Evolutionary conservation across 352 stramenopile species (phyloP).

Genomic region (Globisporangium viniferum): DNA sequence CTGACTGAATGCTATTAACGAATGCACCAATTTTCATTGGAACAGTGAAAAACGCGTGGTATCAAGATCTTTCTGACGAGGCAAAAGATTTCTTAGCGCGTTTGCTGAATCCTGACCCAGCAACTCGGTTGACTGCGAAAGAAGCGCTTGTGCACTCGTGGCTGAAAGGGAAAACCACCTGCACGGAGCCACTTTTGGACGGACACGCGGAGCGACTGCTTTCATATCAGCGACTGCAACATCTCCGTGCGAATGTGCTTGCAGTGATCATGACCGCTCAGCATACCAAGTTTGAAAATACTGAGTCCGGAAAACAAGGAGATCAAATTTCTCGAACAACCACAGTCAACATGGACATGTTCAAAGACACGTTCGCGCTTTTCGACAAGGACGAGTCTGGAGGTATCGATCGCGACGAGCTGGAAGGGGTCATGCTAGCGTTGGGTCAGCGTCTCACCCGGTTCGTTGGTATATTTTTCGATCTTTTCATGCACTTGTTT

Average conservation of each 20-base stretch:
- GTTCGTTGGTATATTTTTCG: slow-evolving; percentile 18
- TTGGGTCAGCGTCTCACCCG: slow-evolving; percentile 53
- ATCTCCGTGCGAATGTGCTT: slow-evolving; percentile 73
- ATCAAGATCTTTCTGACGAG: slow-evolving; percentile 46
- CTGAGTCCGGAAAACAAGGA: background rate
- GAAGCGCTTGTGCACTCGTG: slow-evolving; percentile 61
- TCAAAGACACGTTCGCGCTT: slow-evolving; percentile 67
- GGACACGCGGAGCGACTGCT: slow-evolving; percentile 50
- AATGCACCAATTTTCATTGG: background rate
- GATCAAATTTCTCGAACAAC: slow-evolving; percentile 32
- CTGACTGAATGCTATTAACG: background rate
- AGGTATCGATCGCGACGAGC: slow-evolving; percentile 60
- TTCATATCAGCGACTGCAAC: slow-evolving; percentile 64
- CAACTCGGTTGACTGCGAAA: slow-evolving; percentile 47
- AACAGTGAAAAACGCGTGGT: slow-evolving; percentile 68
- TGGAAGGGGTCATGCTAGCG: slow-evolving; percentile 44
- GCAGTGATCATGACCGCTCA: slow-evolving; percentile 69
- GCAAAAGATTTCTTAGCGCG: slow-evolving; percentile 60
- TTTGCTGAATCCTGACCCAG: slow-evolving; percentile 48
- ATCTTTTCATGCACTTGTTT: background rate
- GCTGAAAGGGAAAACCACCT: slow-evolving; percentile 44
- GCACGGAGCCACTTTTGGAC: slow-evolving; percentile 40
- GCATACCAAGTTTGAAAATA: slow-evolving; percentile 45
- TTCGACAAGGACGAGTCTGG: slow-evolving; percentile 80
- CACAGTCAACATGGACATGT: slow-evolving; percentile 82